Conservation (phyloP, 305 asterid species). For the Rubia tinctorum region DNA sequence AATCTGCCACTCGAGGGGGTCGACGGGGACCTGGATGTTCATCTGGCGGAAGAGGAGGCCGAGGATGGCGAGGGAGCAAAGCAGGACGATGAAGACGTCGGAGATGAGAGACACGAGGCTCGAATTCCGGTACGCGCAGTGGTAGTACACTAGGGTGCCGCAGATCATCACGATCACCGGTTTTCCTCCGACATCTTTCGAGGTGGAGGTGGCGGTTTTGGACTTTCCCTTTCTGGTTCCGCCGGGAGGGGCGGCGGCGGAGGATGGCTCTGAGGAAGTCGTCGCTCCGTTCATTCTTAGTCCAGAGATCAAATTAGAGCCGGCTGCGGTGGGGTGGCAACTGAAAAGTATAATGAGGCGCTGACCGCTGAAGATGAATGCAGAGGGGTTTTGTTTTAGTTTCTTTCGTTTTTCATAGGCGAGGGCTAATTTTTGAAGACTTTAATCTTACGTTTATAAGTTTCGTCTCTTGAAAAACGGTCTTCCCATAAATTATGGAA, state of each 20-base stretch:
- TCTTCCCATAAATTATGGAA: no score
- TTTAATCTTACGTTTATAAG: no score
- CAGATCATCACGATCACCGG: slow-evolving; percentile 52
- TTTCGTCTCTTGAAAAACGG: no score
- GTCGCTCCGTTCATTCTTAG: neutral
- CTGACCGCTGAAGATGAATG: neutral
- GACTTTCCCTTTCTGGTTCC: neutral
- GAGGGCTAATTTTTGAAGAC: no score
- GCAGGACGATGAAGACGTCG: slow-evolving; percentile 83
- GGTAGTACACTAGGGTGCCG: slow-evolving; percentile 87
- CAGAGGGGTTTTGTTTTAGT: neutral
- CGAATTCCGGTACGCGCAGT: slow-evolving; percentile 79
- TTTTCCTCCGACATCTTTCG: slow-evolving; percentile 22
- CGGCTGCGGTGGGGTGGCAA: neutral
- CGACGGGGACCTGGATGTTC: no score
- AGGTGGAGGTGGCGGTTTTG: neutral
- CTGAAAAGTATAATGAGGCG: neutral
- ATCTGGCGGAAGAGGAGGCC: no score
- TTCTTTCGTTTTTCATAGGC: neutral
- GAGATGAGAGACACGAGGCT: slow-evolving; percentile 77
- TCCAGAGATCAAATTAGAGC: neutral
- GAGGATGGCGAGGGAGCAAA: slow-evolving; percentile 52
- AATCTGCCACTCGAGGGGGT: no score
- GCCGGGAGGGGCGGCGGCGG: neutral
- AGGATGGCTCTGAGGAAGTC: neutral